These are phyloP conservation scores for Phaeolepiota aurea DNA, from an alignment of 768 basidiomycete species.

Conservation along the genomic window DNA sequence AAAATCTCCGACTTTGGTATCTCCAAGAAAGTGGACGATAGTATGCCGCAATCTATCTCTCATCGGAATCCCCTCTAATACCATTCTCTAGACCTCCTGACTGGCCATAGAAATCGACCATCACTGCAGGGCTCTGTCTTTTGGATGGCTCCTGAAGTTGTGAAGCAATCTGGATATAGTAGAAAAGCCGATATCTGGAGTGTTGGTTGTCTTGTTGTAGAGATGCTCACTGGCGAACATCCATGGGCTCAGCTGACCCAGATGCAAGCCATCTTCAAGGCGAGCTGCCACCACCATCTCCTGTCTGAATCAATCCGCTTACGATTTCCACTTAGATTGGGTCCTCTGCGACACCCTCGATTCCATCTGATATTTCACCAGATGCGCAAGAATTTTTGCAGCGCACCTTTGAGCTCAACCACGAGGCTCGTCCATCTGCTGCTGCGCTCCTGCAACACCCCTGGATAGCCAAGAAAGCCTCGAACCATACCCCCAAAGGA, in stretches of 20 bases:
- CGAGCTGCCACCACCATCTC: conserved; percentile 26
- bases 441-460: conserved; percentile 63
- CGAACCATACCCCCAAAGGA: conserved; percentile 1
- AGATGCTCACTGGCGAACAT: conserved; percentile 95
- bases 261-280: conserved; percentile 99
- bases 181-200: conserved; percentile 95
- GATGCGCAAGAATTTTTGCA: conserved; percentile 86
- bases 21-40: conserved; percentile 94
- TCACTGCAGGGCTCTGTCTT: conserved; percentile 97
- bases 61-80: not conserved
- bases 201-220: conserved; percentile 89
- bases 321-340: conserved; percentile 59
- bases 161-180: conserved; percentile 90
- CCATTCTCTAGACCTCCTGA: conserved; percentile 26
- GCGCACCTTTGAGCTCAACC: conserved; percentile 81
- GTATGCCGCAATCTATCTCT: conserved; percentile 39
- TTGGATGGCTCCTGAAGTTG: conserved; percentile 99
- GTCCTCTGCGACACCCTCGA: conserved; percentile 77
- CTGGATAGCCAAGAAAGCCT: conserved; percentile 40
- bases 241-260: conserved; percentile 94
- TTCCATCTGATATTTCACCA: conserved; percentile 84
- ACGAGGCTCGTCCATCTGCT: conserved; percentile 74
- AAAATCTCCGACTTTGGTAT: conserved; percentile 98
- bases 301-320: not conserved
- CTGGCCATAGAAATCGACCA: conserved; percentile 72